Base-by-base conservation (phyloP, 371 early-diverging fungal genomes). In the Mortierella sp. region DNA sequence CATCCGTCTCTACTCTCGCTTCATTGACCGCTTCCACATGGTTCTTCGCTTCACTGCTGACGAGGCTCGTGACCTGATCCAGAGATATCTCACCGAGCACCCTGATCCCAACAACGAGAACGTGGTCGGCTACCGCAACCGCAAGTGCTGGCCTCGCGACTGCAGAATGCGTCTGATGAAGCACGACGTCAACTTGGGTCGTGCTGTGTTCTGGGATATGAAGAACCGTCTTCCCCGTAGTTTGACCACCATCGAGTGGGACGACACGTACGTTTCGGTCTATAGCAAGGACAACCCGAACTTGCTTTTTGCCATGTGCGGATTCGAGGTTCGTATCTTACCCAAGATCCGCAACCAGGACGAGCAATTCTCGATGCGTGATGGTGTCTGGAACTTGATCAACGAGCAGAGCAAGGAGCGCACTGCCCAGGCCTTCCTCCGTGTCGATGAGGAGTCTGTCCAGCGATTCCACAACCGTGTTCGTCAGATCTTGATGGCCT, bases 41-140 rank as follows among this genome's bases (percentile, higher is more conserved):
- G 94, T 98, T 87, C 95, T 98, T 91, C 93, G 98, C 19, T 98
- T 99, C 87, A 93, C 95, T 28, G 96, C 95, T 10, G 98, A 97
- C 31, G 99, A 98, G 79, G 94, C 97, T 5, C 92, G 98, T 74
- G 99, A 98, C 82, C 88, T 99, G 79, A 96, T 98, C 73, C 98
- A 99, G 87, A 95, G 99, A 55, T 99, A 97, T 83, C 86, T 99
- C 82, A 98, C 98, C 0, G 98, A 99, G 87, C 96, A 98, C 89
- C 99, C 99, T 1, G 99, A 99, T 90, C 99, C 99, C 24, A 99
- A 99, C 90, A 98, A 98, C 89, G 99, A 98, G 83, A 99, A 99
- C 88, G 95, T 99, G 81, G 98, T 98, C 16, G 99, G 99, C 0
- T 99, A 99, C 89, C 97, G 97, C 89, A 98, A 97, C 91, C 95